Percentiles rank a stretch among this genome's conserved stretches.
Evolutionary conservation across 2,329 filamentous ascomycete species (phyloP).

Genomic region (Diaporthe helianthi): DNA sequence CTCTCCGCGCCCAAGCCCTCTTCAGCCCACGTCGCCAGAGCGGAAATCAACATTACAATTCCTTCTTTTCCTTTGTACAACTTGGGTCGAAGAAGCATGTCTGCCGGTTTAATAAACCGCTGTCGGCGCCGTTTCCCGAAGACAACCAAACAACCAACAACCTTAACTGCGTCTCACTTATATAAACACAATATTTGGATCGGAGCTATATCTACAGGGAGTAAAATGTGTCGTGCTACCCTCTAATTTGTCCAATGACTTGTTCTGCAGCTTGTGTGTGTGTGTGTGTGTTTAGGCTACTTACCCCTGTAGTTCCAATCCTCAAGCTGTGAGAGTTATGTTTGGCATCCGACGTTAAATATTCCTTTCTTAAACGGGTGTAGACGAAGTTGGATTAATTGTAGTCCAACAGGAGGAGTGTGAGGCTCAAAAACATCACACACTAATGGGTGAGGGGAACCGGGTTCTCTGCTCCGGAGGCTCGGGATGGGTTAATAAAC

Average conservation of each 20-base stretch:
- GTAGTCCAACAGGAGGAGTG: neutral
- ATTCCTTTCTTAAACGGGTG: neutral
- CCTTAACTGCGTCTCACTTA: neutral
- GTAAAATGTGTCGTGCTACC: neutral
- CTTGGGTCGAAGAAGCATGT: neutral
- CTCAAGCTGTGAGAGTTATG: neutral
- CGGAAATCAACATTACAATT: slow-evolving; percentile 19
- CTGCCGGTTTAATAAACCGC: neutral
- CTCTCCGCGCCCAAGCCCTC: neutral
- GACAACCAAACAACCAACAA: neutral
- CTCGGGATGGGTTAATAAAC: no score
- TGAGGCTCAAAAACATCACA: neutral
- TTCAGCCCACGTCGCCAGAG: slow-evolving; percentile 16
- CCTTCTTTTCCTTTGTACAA: slow-evolving; percentile 27
- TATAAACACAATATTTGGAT: slow-evolving; percentile 11
- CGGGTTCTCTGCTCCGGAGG: slow-evolving; percentile 14
- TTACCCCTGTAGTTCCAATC: neutral
- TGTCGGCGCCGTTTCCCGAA: slow-evolving; percentile 2
- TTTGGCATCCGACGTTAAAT: neutral
- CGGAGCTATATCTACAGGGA: neutral
- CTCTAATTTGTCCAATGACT: no score
- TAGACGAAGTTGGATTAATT: neutral
- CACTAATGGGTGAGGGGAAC: neutral
- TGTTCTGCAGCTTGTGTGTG: neutral
- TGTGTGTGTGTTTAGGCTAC: neutral